These are phyloP conservation scores for Kodamaea derodonti DNA, from an alignment of 1,139 yeast species.

Conservation along the genomic window DNA sequence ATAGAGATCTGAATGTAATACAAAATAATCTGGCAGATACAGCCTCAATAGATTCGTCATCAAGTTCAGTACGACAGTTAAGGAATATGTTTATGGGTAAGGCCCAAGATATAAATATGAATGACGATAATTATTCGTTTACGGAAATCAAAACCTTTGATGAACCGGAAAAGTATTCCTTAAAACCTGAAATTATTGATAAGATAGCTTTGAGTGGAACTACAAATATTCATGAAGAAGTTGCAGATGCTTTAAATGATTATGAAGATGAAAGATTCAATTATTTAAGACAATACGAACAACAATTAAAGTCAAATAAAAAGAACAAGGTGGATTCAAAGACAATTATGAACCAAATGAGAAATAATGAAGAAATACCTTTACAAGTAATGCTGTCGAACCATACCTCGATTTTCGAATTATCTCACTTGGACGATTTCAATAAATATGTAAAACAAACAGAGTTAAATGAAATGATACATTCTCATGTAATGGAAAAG, in stretches of 20 bases:
- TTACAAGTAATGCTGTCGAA: constrained; percentile 19
- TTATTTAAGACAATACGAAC: constrained; percentile 26
- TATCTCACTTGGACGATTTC: constrained; percentile 38
- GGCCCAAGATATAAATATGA: neutral
- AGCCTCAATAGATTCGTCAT: constrained; percentile 11
- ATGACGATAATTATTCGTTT: neutral
- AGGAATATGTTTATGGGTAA: constrained; percentile 10
- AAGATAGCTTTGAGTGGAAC: constrained; percentile 16
- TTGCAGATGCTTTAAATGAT: constrained; percentile 5
- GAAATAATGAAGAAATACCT: constrained; percentile 21
- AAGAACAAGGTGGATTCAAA: constrained; percentile 10
- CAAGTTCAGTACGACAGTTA: constrained; percentile 14
- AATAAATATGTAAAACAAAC: constrained; percentile 33
- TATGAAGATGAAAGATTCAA: constrained; percentile 26
- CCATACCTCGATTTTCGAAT: constrained; percentile 27
- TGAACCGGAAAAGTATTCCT: constrained; percentile 11
- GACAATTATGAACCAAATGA: constrained; percentile 12
- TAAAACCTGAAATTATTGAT: constrained; percentile 26
- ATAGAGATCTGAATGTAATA: no score
- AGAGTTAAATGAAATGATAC: constrained; percentile 32
- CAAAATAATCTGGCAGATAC: no score
- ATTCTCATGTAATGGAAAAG: constrained; percentile 14
- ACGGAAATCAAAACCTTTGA: constrained; percentile 5
- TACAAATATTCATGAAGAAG: constrained; percentile 6
- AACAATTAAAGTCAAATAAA: constrained; percentile 11